Base-by-base conservation (phyloP, 768 basidiomycete species). In the Lyophyllum decastes region DNA sequence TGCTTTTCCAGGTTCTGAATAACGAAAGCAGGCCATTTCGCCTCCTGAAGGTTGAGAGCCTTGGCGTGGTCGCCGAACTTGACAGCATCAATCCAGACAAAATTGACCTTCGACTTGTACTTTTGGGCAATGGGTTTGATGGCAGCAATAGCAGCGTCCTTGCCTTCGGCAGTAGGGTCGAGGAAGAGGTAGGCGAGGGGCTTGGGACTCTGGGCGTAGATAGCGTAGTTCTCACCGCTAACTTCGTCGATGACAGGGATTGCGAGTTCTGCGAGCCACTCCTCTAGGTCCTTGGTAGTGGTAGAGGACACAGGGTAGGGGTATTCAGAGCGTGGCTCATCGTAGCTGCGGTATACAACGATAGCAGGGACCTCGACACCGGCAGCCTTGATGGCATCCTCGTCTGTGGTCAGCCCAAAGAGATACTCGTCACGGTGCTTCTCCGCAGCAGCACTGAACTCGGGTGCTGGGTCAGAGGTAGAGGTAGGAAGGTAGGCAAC, bases 61-160 rank as follows among this genome's bases (percentile, higher is more conserved):
- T 94, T 95, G 64, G 89, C 97, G 77, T 99, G 97, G 67, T 98
- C 96, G 66, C 85, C 86, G 66, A 95, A 99, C 72, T 95, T 94
- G 76, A 89, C 76, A 22, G 94, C 95, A 72, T 99, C 97, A 65
- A 99, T 98, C 88, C 89, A 96, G 60, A 98, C 96, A 72, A 98
- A 97, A 87, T 97, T 97, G 70, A 98, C 68, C 76, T 92, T 88
- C 65, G 86, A 82, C 76, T 92, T 94, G 80, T 84, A 85, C 69
- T 87, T 84, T 52, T 85, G 77, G 7, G 97, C 97, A 52, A 96
- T 72, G 9, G 93, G 87, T 64, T 80, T 85, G 64, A 98, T 70
- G 40, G 79, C 73, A 24, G 86, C 85, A 61, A 96, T 82, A 49
- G 87, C 72, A 27, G 78, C 77, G 14, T 91, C 82, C 64, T 83